Base-by-base conservation (phyloP, 192 early-diverging fungal genomes). In the Geranomyces michiganensis region DNA sequence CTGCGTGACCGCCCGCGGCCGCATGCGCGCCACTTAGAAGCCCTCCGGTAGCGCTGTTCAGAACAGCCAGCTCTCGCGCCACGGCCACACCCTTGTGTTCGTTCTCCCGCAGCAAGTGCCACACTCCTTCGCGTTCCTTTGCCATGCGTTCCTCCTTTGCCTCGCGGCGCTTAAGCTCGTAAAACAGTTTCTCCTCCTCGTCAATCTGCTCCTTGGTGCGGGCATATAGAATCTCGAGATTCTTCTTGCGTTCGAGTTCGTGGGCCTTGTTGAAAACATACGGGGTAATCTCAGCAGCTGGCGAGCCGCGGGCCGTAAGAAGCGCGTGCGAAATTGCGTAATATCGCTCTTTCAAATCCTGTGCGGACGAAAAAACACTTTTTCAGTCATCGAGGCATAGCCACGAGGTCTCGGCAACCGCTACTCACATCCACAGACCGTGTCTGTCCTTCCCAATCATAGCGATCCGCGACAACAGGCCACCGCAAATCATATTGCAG, bases 261-360 rank as follows among this genome's bases (percentile, higher is more conserved):
- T 84, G 83, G 75, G 84, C 70, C 75, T 89, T 89, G 58, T 87
- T 77, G 73, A 76, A 89, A 12, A 31, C 65, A 53, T 79, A 87
- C 0, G 33, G 17, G 26, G 78, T 76, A 17, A 78, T 70, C 19
- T 66, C 66, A 3, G 75, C 26, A 71, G 27, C 82, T 75, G 13
- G 72, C 64, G 58, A 49, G 36, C 62, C 64, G 45, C 93, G 84
- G 14, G 78, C 74, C 66, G 84, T 80, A 31, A 88, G 81, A n/a
- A 98, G 74, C 32, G 79, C 87, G 17, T 84, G 82, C 14, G 81
- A 79, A 1, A 96, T 84, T 14, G 72, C 69, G 61, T 92, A 96
- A 75, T 94, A 96, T 15, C 96, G 81, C 67, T 92, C 90, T 77
- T 94, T 94, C 31, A 98, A 65, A 33, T 98, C 96, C 85, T 94